Percentiles rank a stretch among this genome's conserved stretches.
phyloP scores from a whole-genome alignment of 352 stramenopile species.

The Phytophthora foliorum region DNA sequence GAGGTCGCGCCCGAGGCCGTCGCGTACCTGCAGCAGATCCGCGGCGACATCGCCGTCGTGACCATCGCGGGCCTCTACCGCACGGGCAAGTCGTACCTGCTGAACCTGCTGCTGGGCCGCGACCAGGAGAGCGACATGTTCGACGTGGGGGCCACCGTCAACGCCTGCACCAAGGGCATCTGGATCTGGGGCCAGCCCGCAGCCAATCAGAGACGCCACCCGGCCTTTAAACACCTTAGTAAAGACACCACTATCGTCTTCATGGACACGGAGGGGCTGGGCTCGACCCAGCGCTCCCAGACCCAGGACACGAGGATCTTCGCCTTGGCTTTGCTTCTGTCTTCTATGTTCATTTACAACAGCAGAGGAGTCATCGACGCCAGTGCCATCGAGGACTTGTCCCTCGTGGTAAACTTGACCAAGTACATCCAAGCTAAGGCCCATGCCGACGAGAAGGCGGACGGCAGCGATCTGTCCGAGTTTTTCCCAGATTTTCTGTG shows the following conservation, averaged over 20 bases:
- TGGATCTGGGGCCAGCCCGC: conserved; percentile 81
- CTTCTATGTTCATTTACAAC: conserved; percentile 86
- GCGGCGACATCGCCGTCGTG: conserved; percentile 69
- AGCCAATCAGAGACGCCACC: conserved; percentile 16
- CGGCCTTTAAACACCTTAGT: conserved; percentile 52
- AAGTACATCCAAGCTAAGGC: conserved; percentile 76
- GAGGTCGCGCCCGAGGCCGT: conserved; percentile 66
- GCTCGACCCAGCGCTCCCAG: conserved; percentile 67
- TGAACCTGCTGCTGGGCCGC: conserved; percentile 72
- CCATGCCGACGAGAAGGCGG: conserved; percentile 17
- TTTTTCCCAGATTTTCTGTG: conserved; percentile 84
- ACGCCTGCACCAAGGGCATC: conserved; percentile 85
- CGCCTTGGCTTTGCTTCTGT: conserved; percentile 69
- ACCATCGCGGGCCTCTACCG: conserved; percentile 80
- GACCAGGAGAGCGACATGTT: conserved; percentile 74
- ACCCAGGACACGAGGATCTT: conserved; percentile 84
- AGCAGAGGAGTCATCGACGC: conserved; percentile 79
- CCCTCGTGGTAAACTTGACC: conserved; percentile 80
- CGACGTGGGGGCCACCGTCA: conserved; percentile 73
- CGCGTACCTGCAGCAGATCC: conserved; percentile 68
- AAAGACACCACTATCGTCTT: conserved; percentile 70
- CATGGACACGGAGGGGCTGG: conserved; percentile 84
- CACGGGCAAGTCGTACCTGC: conserved; percentile 84
- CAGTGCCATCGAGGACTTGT: conserved; percentile 80
- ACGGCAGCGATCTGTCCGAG: conserved; percentile 51